phyloP scores from a whole-genome alignment of 2,329 filamentous ascomycete species.

The Incumbomyces delicatus region DNA sequence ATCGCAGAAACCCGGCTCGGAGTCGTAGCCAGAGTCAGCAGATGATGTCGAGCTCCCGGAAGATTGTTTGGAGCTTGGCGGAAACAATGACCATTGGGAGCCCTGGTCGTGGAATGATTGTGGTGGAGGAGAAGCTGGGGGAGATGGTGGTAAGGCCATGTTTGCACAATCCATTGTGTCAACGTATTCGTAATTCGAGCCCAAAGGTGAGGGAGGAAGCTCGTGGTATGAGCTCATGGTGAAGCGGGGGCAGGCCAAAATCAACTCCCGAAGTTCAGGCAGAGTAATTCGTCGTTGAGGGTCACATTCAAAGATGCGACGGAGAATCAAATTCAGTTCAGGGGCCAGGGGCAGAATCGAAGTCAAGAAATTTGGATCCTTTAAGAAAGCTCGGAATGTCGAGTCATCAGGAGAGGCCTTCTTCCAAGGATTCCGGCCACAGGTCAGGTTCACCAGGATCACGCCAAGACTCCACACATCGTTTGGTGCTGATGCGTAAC shows the following conservation, averaged over 20 bases:
- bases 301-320: conserved; percentile 77
- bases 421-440: conserved; percentile 98
- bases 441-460: conserved; percentile 93
- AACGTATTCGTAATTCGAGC: conserved; percentile 25
- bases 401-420: conserved; percentile 87
- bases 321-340: conserved; percentile 80
- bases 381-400: conserved; percentile 83
- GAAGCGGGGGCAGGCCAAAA: conserved; percentile 66
- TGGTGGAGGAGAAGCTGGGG: conserved; percentile 23
- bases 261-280: conserved; percentile 65
- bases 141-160: conserved; percentile 27
- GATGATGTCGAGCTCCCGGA: conserved; percentile 20
- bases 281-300: conserved; percentile 75
- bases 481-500: conserved; percentile 86
- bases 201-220: conserved; percentile 29
- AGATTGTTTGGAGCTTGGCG: conserved; percentile 19
- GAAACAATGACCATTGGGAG: conserved; percentile 19
- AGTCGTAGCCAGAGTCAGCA: conserved; percentile 21
- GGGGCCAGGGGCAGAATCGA: conserved; percentile 84
- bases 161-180: conserved; percentile 28
- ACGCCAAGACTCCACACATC: conserved; percentile 98
- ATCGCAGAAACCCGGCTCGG: conserved; percentile 11
- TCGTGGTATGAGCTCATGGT: conserved; percentile 39
- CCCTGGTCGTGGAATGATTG: conserved; percentile 13
- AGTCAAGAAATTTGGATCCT: conserved; percentile 77